Base-by-base conservation (phyloP, 2,329 filamentous ascomycete species). In the Penicillium sp. region DNA sequence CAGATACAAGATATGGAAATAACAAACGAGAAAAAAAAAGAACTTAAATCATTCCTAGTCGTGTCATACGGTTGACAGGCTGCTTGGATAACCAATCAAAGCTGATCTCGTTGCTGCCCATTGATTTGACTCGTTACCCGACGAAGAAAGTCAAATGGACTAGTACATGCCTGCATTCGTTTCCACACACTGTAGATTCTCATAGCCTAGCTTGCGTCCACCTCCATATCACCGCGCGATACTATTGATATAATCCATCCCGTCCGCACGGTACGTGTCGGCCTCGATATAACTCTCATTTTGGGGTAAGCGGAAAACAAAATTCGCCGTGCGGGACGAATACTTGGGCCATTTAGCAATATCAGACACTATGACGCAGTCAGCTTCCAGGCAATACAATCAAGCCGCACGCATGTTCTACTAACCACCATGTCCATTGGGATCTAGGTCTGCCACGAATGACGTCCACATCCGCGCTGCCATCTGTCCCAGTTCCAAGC, bases 381-480 rank as follows among this genome's bases (percentile, higher is more conserved):
- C 34, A 53, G 31, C 3, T 21, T 12, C 3, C n/a, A 21, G n/a
- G 12, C 31, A 29, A 15, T 10, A 8, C 15, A 40, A 17, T 15
- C 2, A 29, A 39, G 2, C 12, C 7, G 19, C 33, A 24, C 3
- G 12, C 10, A 2, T 26, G 3, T n/a, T 32, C 39, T 5, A 57
- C 57, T 32, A 49, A 66, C 63, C 55, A 24, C 53, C 53, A 53
- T 65, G 60, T 6, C 57, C 54, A 53, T 66, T 65, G 1, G 63
- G 63, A 52, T 63, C 49, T 32, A 66, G 39, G 44, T 62, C 56
- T 21, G 54, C 45, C 31, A 58, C 63, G 43, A 66, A 65, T 3
- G 63, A 63, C 9, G 62, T 61, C 63, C 63, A 65, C 62, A 66
- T 66, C 4, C 56, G 53, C n/a, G 63, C 63, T 0, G 59, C 62